Evolutionary conservation across 2,329 filamentous ascomycete genomes (phyloP), one percentile per base, ranked within the genome.

Genomic region (Aspergillus novoparasiticus): DNA sequence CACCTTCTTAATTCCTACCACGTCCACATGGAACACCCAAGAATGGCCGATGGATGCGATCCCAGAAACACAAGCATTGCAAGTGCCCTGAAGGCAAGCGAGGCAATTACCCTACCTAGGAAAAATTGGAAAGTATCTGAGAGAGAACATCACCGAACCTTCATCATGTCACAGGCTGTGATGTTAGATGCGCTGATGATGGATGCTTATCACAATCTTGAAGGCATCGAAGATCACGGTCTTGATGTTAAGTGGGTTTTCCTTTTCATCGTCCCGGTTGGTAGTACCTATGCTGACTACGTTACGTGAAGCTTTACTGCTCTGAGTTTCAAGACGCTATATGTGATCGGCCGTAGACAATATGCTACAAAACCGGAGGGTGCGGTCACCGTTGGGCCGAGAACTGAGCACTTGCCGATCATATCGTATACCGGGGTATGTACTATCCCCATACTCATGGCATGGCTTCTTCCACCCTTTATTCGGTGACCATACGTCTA

Each of bases 371-470:
- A 46, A 41, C 30, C 58, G 26, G 53, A 61, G 28, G 58, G 58
- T 6, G 28, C 39, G 11, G 54, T 54, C 6, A 55, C 21, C 1
- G 30, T 64, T n/a, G 50, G 39, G 5, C 46, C 39, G 9, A 14
- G 23, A 23, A 53, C 28, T 21, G 11, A 54, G 8, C 6, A 10
- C 8, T 8, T 64, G 14, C 54, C 58, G 3, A 64, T 64, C 6
- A 16, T 60, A 6, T 64, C 62, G 26, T 64, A 36, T 26, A 48
- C 58, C 6, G 58, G 54, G 14, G 57, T 62, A 55, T 23, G 60
- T 55, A 21, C 46, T 34, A 26, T 26, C 5, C 11, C 1, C 4
- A 46, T 14, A 11, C 45, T 12, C 34, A 19, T 23, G n/a, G 23
- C n/a, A 19, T 23, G n/a, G 23, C n/a, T 54, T 54, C 34, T 36